These are phyloP conservation scores for Ophiostoma populinum DNA, from an alignment of 2,329 filamentous ascomycete genomes.

Conservation along the genomic window DNA sequence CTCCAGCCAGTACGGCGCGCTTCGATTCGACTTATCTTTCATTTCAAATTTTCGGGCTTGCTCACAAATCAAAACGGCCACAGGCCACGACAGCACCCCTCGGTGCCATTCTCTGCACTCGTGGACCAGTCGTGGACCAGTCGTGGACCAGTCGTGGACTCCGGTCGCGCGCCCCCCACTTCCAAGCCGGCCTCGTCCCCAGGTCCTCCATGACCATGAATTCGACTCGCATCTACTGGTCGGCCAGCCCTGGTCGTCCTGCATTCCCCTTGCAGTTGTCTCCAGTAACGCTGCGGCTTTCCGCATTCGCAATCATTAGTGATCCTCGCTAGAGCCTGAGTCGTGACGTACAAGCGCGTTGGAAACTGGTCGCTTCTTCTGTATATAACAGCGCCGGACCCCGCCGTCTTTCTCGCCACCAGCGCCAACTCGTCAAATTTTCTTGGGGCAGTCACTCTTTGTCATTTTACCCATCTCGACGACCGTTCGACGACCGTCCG, in stretches of 20 bases:
- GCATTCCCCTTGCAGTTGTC: neutral
- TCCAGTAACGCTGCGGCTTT: neutral
- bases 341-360: too few relatives aligned
- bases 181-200: too few relatives aligned
- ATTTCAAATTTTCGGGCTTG: constrained; percentile 3
- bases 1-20: constrained; percentile 7
- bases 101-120: too few relatives aligned
- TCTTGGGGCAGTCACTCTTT: neutral
- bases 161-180: too few relatives aligned
- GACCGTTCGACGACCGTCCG: too few relatives aligned
- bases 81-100: too few relatives aligned
- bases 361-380: too few relatives aligned
- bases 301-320: neutral
- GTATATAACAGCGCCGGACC: too few relatives aligned
- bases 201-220: constrained; percentile 1
- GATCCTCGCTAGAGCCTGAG: too few relatives aligned
- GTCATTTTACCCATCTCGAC: neutral
- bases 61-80: constrained; percentile 12
- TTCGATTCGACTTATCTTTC: constrained; percentile 4
- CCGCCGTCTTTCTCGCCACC: constrained; percentile 1
- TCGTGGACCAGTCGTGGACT: too few relatives aligned
- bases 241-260: neutral
- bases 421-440: neutral
- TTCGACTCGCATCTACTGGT: neutral
- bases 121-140: too few relatives aligned